Percentiles rank a stretch among this genome's conserved stretches.
Conservation (phyloP, 2,329 filamentous ascomycete genomes). For the Hypoxylon sp. region DNA sequence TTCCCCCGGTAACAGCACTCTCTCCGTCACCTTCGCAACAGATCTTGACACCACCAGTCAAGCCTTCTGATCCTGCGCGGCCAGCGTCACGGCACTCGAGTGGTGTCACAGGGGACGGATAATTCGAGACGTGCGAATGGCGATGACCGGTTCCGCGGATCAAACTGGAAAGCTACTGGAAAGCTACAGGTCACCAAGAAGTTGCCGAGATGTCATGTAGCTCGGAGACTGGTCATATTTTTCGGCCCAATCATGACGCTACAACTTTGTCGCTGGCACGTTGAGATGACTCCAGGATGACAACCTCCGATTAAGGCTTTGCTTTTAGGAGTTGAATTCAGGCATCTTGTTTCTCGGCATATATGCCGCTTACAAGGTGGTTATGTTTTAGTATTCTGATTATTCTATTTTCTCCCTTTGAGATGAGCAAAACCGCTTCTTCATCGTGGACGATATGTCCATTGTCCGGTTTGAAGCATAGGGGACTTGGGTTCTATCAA, state of each 20-base stretch:
- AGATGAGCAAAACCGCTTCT: constrained; percentile 10
- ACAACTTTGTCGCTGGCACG: background rate
- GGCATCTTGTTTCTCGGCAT: constrained; percentile 2
- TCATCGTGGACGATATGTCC: constrained; percentile 6
- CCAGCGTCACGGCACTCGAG: constrained; percentile 49
- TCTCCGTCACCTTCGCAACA: constrained; percentile 70
- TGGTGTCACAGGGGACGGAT: constrained; percentile 37
- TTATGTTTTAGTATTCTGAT: constrained; percentile 14
- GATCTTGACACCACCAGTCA: constrained; percentile 73
- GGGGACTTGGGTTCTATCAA: constrained; percentile 13
- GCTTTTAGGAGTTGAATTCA: background rate
- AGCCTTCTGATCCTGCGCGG: constrained; percentile 60
- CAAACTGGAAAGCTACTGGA: background rate
- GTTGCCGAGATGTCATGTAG: constrained; percentile 1
- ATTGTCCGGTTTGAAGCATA: constrained; percentile 16
- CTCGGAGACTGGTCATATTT: constrained; percentile 25
- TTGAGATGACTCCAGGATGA: background rate
- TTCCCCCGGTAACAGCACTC: constrained; percentile 71
- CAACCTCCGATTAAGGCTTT: background rate
- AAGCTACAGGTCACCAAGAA: background rate
- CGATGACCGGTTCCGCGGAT: background rate
- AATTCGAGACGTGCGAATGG: constrained; percentile 3
- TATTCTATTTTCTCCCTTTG: background rate
- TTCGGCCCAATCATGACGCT: background rate
- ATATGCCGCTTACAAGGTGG: constrained; percentile 11